phyloP scores from a whole-genome alignment of 129 eudicot species.

The Flaveria linearis region DNA sequence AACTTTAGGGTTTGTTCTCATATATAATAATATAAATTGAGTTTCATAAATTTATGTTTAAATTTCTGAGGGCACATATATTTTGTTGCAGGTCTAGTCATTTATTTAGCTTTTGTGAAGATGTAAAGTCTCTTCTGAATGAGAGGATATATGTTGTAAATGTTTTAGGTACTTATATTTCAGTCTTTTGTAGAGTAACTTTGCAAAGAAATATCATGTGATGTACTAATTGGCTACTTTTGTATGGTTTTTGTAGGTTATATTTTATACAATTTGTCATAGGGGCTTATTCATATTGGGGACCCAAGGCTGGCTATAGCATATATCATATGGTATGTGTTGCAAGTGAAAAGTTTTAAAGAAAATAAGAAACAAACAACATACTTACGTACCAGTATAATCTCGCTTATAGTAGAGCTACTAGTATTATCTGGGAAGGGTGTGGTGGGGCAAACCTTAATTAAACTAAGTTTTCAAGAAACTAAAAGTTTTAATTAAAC shows the following conservation, averaged over 20 bases:
- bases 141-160: slow-evolving; percentile 75
- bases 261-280: slow-evolving; percentile 84
- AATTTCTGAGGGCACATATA: neutral
- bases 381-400: too few relatives aligned
- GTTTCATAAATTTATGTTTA: neutral
- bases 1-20: slow-evolving; percentile 41
- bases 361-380: too few relatives aligned
- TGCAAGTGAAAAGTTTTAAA: neutral
- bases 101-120: slow-evolving; percentile 45
- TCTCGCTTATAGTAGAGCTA: too few relatives aligned
- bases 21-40: slow-evolving; percentile 1
- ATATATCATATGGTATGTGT: slow-evolving; percentile 75
- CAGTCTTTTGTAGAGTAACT: neutral
- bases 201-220: neutral
- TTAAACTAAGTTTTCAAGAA: neutral
- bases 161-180: slow-evolving; percentile 61
- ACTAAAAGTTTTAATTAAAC: slow-evolving; percentile 9
- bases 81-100: slow-evolving; percentile 48
- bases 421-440: too few relatives aligned
- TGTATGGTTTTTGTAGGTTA: slow-evolving; percentile 61
- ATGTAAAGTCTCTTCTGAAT: slow-evolving; percentile 57
- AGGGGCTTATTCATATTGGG: slow-evolving; percentile 98
- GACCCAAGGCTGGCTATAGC: slow-evolving; percentile 91
- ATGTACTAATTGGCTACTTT: slow-evolving; percentile 8
- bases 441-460: too few relatives aligned